Evolutionary conservation across 352 stramenopile species (phyloP), one percentile per base, ranked within the genome.

Genomic region (Chrysophaeum taylorii): DNA sequence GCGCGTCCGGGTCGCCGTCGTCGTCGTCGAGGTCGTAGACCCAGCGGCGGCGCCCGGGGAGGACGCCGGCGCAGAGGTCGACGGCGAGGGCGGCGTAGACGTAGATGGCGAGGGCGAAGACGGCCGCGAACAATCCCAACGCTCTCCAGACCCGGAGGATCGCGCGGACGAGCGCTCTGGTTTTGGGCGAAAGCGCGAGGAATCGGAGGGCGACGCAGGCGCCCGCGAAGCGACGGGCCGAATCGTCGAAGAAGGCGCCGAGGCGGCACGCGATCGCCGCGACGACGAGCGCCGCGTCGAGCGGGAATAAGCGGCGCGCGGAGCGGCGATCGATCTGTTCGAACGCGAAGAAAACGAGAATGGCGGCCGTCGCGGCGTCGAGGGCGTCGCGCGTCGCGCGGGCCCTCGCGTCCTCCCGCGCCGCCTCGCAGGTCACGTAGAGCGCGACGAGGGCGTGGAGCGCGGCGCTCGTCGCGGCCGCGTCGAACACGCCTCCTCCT

Each of bases 71-170:
- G 64, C 53, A 70, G 23, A 70, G 53, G 5, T 66, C 16, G 18
- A 64, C 64, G n/a, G 38, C 64, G 5, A 70, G 15, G 39, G 38
- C 64, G n/a, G 64, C 37, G 43, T 66, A 70, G 64, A 53, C 61
- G 39, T 70, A 64, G 29, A 70, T 50, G 9, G 42, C 15, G 14
- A 70, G 42, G 38, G 23, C 37, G 64, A 64, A 70, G 39, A 70
- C 64, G 14, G 61, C 45, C 23, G 63, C 53, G 39, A 70, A 70
- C 39, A 39, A 41, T 9, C 21, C 23, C 5, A 70, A 41, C 15
- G n/a, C 27, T 18, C 38, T 39, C 15, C 31, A 43, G 18, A 70
- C 41, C 36, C n/a, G 36, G n/a, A 33, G 31, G 25, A 70, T 33
- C 25, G 64, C 43, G 12, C 27, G 39, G n/a, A 61, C 41, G n/a